These are phyloP conservation scores for Cunninghamia lanceolata DNA, from an alignment of 75 land plant species.

Conservation along the genomic window DNA sequence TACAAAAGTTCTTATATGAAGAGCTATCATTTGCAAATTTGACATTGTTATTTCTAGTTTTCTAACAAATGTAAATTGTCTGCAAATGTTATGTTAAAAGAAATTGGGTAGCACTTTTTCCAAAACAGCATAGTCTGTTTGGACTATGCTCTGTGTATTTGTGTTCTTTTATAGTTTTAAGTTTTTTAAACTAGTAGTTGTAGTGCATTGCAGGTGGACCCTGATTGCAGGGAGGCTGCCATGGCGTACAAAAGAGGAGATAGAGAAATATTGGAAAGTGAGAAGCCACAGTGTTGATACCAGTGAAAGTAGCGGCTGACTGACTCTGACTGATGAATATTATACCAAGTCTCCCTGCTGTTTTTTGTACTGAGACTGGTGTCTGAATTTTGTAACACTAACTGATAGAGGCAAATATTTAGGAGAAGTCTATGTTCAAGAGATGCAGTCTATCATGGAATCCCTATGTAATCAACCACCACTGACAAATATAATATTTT, in stretches of 20 bases:
- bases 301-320: slow-evolving; percentile 1
- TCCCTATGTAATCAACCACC: neutral
- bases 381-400: slow-evolving; percentile 1
- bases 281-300: neutral
- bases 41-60: too few relatives aligned
- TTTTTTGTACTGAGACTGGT: neutral
- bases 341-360: too few relatives aligned
- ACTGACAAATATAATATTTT: neutral
- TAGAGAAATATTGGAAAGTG: slow-evolving; percentile 7
- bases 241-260: slow-evolving; percentile 10
- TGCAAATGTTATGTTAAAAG: too few relatives aligned
- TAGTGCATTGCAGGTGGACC: neutral
- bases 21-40: too few relatives aligned
- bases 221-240: slow-evolving; percentile 11
- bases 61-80: too few relatives aligned
- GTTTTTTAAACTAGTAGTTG: neutral
- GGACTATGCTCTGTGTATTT: too few relatives aligned
- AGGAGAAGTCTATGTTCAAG: neutral
- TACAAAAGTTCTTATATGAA: too few relatives aligned
- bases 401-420: neutral
- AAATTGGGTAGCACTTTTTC: too few relatives aligned
- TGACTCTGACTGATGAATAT: neutral
- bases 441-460: neutral
- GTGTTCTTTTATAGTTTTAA: too few relatives aligned
- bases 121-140: too few relatives aligned